Evolutionary conservation across 2,329 filamentous ascomycete species (phyloP).

Genomic region (Arthrobotrys conoides): DNA sequence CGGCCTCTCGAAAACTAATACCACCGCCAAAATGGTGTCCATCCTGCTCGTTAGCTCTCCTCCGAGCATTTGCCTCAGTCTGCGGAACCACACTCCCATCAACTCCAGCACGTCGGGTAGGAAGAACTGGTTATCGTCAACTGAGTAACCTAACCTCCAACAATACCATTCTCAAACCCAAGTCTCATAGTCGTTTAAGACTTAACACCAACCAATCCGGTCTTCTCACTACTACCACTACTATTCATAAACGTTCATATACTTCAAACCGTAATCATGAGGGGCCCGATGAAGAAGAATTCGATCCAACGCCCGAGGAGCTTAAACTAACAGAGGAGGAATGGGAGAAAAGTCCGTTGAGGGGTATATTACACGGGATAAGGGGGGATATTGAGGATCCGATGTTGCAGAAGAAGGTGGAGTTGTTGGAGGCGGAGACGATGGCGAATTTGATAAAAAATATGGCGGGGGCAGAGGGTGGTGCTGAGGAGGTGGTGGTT

Average conservation of each 20-base stretch:
- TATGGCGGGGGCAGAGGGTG: not conserved
- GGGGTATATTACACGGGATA: not conserved
- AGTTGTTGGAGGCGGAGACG: conserved; percentile 15
- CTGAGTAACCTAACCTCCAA: conserved; percentile 9
- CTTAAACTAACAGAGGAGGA: not conserved
- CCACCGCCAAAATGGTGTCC: conserved; percentile 52
- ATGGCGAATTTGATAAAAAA: conserved; percentile 5
- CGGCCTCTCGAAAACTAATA: conserved; percentile 43
- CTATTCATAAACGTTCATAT: not conserved
- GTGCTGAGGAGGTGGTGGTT: not conserved
- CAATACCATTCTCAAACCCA: not conserved
- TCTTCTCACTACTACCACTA: not conserved
- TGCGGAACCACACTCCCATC: conserved; percentile 35
- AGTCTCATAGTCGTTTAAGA: not conserved
- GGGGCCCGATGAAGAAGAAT: not conserved
- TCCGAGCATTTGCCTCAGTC: conserved; percentile 50
- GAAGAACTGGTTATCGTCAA: conserved; percentile 20
- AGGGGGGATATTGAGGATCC: not conserved
- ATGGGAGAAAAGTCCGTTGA: conserved; percentile 11
- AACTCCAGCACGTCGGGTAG: conserved; percentile 9
- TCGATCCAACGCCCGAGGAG: conserved; percentile 4
- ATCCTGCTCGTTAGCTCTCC: conserved; percentile 45
- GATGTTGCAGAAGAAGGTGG: conserved; percentile 4
- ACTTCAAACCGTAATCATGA: not conserved
- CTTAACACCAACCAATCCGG: not conserved